Evolutionary conservation across 2,329 filamentous ascomycete species (phyloP), one percentile per base, ranked within the genome.

Genomic region (Penicillium sp.): DNA sequence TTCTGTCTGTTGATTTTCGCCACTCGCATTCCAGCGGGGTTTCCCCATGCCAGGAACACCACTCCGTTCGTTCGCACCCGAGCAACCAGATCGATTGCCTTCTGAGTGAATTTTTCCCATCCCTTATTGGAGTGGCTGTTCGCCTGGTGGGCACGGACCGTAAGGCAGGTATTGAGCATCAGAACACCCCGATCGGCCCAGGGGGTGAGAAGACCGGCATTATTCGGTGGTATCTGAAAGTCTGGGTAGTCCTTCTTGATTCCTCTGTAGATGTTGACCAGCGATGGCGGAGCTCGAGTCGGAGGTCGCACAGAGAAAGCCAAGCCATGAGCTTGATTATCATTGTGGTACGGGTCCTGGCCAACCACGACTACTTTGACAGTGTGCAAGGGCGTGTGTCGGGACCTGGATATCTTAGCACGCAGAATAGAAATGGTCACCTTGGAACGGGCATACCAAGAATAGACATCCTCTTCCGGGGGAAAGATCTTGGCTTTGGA

Each of bases 321-420:
- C 53, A 99, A 85, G 39, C 94, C 94, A 72, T 97, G 94, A 45
- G 94, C 94, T 79, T 99, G 94, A 72, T 95, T 95, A 70, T 84
- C 72, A 70, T 95, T 95, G 77, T 99, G 94, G 73, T 99, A 99
- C 2, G 94, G 94, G 70, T 99, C 94, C 76, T 99, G 94, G 59
- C 94, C 94, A 48, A 97, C 74, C 66, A 99, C 91, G 54, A 99
- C 92, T 51, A 89, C 88, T 72, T 95, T 96, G 70, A 97, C 92
- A 13, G 81, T 87, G 75, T 87, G 78, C 63, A 99, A 86, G 7
- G 94, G 92, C 0, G 92, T 96, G 71, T 95, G 88, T 24, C 91
- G 88, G 54, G 92, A 96, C 92, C 92, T 96, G 53, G 1, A n/a
- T 1, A 4, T 9, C 4, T 20, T n/a, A n/a, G 24, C 22, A 24